Conservation (phyloP, 225 moss, liverwort and hornwort genomes). For the Pleurozium schreberi region DNA sequence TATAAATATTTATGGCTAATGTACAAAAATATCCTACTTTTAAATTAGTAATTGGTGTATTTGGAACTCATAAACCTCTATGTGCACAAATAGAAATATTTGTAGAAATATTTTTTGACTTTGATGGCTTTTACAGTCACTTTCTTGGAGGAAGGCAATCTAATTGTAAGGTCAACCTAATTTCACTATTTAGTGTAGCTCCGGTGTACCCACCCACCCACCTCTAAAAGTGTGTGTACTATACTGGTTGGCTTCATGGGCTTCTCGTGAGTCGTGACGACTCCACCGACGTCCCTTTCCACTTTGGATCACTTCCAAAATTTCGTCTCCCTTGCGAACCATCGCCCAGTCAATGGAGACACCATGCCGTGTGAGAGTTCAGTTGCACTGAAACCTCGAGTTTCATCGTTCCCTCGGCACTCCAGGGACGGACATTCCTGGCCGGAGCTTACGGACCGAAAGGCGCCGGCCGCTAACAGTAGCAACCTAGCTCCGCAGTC, state of each 20-base stretch:
- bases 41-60: too few species aligned
- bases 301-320: background rate
- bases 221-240: background rate
- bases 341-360: background rate
- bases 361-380: too few species aligned
- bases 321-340: background rate
- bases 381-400: background rate
- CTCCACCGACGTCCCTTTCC: background rate
- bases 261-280: background rate
- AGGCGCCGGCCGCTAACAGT: background rate
- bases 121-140: too few species aligned
- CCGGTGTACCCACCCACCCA: background rate
- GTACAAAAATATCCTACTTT: too few species aligned
- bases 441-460: background rate
- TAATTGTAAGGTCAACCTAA: background rate
- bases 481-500: background rate
- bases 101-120: too few species aligned
- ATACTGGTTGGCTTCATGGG: background rate
- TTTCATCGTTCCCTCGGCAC: background rate
- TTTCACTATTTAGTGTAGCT: background rate
- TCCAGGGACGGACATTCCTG: background rate
- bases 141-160: too few species aligned
- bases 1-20: too few species aligned
- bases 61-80: too few species aligned
- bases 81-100: too few species aligned